Conservation (phyloP, 768 basidiomycete genomes). For the Serendipita sp. region DNA sequence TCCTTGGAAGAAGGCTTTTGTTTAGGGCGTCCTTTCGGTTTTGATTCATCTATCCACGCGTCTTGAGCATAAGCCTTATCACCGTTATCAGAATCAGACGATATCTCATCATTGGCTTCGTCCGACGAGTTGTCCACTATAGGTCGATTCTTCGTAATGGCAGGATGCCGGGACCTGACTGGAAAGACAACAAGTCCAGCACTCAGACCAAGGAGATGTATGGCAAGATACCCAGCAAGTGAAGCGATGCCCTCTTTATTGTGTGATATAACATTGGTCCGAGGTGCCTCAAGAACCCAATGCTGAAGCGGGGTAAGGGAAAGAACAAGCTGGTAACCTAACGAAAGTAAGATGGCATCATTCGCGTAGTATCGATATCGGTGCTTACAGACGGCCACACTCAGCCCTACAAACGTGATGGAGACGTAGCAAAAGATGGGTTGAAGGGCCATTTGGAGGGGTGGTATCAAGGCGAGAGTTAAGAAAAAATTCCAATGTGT, state of each 20-base stretch:
- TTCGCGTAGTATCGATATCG: not conserved
- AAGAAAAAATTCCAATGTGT: conserved; percentile 99
- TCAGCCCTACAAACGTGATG: conserved; percentile 43
- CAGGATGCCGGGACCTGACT: conserved; percentile 56
- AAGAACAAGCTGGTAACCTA: conserved; percentile 59
- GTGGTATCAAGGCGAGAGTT: conserved; percentile 66
- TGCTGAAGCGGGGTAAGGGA: conserved; percentile 36
- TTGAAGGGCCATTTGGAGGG: conserved; percentile 51
- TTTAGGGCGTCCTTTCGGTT: conserved; percentile 9
- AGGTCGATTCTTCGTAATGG: conserved; percentile 21
- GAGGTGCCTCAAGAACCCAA: conserved; percentile 49
- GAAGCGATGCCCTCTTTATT: conserved; percentile 92
- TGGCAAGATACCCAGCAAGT: conserved; percentile 72
- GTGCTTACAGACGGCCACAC: conserved; percentile 31
- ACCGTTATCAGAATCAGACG: conserved; percentile 13
- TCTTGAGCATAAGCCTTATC: conserved; percentile 11
- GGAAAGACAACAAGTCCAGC: conserved; percentile 69
- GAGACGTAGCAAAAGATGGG: conserved; percentile 43
- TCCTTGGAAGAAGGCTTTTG: not conserved
- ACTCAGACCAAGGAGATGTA: conserved; percentile 74
- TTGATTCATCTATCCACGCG: not conserved
- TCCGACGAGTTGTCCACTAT: conserved; percentile 13
- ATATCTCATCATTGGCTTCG: not conserved
- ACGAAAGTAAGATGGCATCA: not conserved
- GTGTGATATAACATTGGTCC: conserved; percentile 44